phyloP scores from a whole-genome alignment of 2,329 filamentous ascomycete species.

The Epichloe sp. region DNA sequence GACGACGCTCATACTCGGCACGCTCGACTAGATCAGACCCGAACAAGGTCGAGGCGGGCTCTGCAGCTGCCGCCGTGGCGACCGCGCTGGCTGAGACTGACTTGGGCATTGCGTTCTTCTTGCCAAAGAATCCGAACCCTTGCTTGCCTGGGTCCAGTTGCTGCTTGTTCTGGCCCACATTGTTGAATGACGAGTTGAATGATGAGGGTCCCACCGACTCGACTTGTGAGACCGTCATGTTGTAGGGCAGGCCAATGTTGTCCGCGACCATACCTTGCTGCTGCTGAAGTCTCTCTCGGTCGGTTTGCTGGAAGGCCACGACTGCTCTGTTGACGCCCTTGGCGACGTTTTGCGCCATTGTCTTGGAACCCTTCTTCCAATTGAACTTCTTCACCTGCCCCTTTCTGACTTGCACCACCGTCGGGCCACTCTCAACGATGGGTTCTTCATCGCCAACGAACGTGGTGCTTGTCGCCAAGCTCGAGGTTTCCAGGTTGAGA shows the following conservation, averaged over 20 bases:
- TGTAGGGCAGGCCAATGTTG: slow-evolving; percentile 57
- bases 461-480: slow-evolving; percentile 44
- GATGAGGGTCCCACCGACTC: slow-evolving; percentile 28
- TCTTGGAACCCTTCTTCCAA: slow-evolving; percentile 95
- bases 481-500: slow-evolving; percentile 37
- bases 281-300: slow-evolving; percentile 40
- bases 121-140: slow-evolving; percentile 61
- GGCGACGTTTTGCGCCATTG: slow-evolving; percentile 82
- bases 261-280: slow-evolving; percentile 45
- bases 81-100: slow-evolving; percentile 30
- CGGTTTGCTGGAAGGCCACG: slow-evolving; percentile 51
- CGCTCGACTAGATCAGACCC: slow-evolving; percentile 80
- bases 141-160: slow-evolving; percentile 30
- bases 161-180: slow-evolving; percentile 13
- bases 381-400: slow-evolving; percentile 94
- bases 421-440: slow-evolving; percentile 61
- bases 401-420: slow-evolving; percentile 89
- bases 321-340: slow-evolving; percentile 93
- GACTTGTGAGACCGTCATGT: slow-evolving; percentile 47
- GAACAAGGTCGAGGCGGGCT: slow-evolving; percentile 55
- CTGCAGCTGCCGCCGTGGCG: slow-evolving; percentile 30
- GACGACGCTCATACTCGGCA: slow-evolving; percentile 74
- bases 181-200: not conserved
- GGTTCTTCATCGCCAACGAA: slow-evolving; percentile 54
- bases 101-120: slow-evolving; percentile 39